A percentile compares a stretch with the other conserved stretches of the same genome.
Evolutionary conservation across 345 rosid species (phyloP).

Genomic region (Nasturtium officinale): DNA sequence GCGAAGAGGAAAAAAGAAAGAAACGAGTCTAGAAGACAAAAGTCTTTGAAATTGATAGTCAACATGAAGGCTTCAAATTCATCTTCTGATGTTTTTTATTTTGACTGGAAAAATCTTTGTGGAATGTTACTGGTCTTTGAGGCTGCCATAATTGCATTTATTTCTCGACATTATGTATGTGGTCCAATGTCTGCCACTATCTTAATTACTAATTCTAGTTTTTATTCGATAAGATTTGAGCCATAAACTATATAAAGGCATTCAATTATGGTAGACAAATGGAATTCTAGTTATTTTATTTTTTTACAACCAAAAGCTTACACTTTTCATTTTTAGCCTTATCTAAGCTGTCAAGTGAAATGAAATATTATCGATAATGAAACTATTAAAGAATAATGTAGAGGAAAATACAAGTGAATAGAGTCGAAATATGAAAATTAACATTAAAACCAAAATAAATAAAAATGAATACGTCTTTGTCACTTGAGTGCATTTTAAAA

Average conservation of each 20-base stretch:
- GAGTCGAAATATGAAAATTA: conserved; percentile 29
- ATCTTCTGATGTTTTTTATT: neutral
- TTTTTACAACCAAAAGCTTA: conserved; percentile 3
- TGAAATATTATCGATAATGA: conserved; percentile 4
- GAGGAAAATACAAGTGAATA: conserved; percentile 20
- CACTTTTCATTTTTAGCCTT: conserved; percentile 6
- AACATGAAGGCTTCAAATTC: conserved; percentile 30
- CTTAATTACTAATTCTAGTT: conserved; percentile 23
- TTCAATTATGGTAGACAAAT: neutral
- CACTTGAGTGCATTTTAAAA: too few species aligned
- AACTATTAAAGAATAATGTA: conserved; percentile 3
- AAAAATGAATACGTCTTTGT: conserved; percentile 36
- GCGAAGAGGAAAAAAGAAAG: neutral
- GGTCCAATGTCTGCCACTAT: conserved; percentile 40
- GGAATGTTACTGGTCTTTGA: conserved; percentile 37
- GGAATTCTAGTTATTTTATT: neutral
- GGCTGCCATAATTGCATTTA: conserved; percentile 42
- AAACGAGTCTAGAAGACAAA: conserved; percentile 10
- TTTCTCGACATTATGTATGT: conserved; percentile 30
- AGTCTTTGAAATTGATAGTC: conserved; percentile 22
- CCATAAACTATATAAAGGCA: conserved; percentile 1
- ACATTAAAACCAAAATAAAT: too few species aligned
- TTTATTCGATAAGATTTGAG: conserved; percentile 11
- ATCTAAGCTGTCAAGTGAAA: conserved; percentile 18
- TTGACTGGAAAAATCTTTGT: conserved; percentile 60